phyloP scores from a whole-genome alignment of 192 early-diverging fungal species.

The Phycomyces nitens region DNA sequence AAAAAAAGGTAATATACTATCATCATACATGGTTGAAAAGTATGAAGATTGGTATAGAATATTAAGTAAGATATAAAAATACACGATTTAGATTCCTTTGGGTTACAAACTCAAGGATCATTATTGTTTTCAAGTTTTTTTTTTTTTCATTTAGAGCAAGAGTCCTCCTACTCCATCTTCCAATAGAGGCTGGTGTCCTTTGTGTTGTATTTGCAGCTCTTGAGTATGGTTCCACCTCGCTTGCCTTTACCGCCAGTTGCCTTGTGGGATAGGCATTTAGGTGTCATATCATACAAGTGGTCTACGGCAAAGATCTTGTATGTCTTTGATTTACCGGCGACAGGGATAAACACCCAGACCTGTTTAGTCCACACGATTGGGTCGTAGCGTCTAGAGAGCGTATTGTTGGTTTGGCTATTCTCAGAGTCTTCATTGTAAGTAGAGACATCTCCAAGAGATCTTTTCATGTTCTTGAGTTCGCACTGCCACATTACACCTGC shows the following conservation, averaged over 20 bases:
- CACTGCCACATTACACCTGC: constrained; percentile 31
- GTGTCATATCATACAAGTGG: constrained; percentile 26
- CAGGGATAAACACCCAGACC: constrained; percentile 18
- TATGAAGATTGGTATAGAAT: too few species aligned
- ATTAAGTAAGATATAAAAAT: too few species aligned
- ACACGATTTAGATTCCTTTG: too few species aligned
- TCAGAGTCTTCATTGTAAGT: not conserved
- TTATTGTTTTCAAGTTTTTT: too few species aligned
- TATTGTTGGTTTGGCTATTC: not conserved
- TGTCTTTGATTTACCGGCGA: constrained; percentile 16
- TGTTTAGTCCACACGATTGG: constrained; percentile 15
- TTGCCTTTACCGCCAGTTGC: constrained; percentile 2
- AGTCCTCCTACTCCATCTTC: not conserved
- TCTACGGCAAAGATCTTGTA: constrained; percentile 16
- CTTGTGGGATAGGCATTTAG: constrained; percentile 12
- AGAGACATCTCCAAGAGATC: constrained; percentile 2
- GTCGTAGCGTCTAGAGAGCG: constrained; percentile 12
- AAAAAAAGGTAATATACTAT: too few species aligned
- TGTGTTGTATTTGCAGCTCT: constrained; percentile 18
- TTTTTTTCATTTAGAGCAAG: too few species aligned
- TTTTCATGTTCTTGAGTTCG: constrained; percentile 15
- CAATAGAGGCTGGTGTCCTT: constrained; percentile 20
- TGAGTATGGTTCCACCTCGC: constrained; percentile 21
- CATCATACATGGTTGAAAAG: too few species aligned
- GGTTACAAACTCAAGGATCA: too few species aligned